Conservation (phyloP, 2,329 filamentous ascomycete species). For the Fusarium chlamydosporum region DNA sequence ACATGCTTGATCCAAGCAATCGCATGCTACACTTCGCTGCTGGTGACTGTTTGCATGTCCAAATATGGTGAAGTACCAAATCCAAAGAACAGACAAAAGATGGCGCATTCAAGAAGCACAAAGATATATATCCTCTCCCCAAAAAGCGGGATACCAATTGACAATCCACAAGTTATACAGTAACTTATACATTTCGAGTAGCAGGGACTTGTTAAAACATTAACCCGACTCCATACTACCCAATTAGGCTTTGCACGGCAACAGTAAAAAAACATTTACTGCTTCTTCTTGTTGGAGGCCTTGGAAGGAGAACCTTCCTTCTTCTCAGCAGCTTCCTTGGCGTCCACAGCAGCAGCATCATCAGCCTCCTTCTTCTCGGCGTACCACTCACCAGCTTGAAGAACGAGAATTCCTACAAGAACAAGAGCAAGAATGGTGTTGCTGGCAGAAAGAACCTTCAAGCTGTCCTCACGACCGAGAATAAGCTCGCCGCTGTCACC, state of each 20-base stretch:
- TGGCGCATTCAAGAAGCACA: background rate
- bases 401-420: conserved; percentile 87
- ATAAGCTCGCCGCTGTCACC: conserved; percentile 71
- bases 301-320: conserved; percentile 54
- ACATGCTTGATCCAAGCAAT: background rate
- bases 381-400: conserved; percentile 99
- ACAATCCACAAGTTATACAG: conserved; percentile 27
- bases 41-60: background rate
- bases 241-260: background rate
- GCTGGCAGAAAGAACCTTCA: conserved; percentile 91
- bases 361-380: conserved; percentile 92
- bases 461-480: conserved; percentile 86
- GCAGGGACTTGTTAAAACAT: conserved; percentile 1
- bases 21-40: background rate
- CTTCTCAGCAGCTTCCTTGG: conserved; percentile 58
- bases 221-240: conserved; percentile 5
- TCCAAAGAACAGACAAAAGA: background rate
- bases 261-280: conserved; percentile 43
- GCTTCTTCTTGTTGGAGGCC: conserved; percentile 57
- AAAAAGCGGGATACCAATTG: conserved; percentile 2
- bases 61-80: background rate
- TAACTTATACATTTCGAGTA: conserved; percentile 13
- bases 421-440: conserved; percentile 97
- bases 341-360: conserved; percentile 75
- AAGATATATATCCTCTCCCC: conserved; percentile 8